Base-by-base conservation (phyloP, 1,139 yeast species). In the Saccharomyces pastorianus region DNA sequence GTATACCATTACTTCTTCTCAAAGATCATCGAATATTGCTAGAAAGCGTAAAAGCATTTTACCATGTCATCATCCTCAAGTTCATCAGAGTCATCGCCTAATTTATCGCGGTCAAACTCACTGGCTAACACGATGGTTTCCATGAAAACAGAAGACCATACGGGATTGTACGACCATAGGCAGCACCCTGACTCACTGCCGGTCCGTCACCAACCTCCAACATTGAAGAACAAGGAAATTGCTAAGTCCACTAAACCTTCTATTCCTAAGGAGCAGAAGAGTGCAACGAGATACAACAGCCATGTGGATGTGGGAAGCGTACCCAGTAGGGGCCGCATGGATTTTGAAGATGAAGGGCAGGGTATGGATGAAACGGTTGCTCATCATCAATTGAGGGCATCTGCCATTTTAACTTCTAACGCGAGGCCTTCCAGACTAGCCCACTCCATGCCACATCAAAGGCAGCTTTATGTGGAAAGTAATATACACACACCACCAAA, bases 111-210 rank as follows among this genome's bases (percentile, higher is more conserved):
- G 11, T 59, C 64, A 2, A 58, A 61, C 7, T 64, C 70, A 11
- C 53, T 60, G 14, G 62, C 53, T 6, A 61, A 59, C 14, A 67
- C 71, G 1, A 53, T 67, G 58, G 66, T 61, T 34, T 71, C 75
- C 9, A 66, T 71, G 67, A 68, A 66, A 50, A 72, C 75, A 2
- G 73, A 71, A 47, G 71, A 68, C 14, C 70, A 78, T 60, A 78
- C 75, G 53, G 76, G 74, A 46, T 70, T 82, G 54, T 76, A 80
- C 59, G 86, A 82, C 65, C 85, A 82, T 64, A 74, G 86, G 56
- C 69, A 77, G 64, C 84, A 81, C 61, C 72, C 76, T 20, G 74
- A 73, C 51, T 70, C 25, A 20, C 13, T 38, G 17, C 77, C 53
- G 8, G 25, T 48, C 6, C 52, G 52, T 38, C 25, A 34, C 27